These are phyloP conservation scores for Phytopythium chamaehyphon DNA, from an alignment of 352 stramenopile genomes.

Conservation along the genomic window DNA sequence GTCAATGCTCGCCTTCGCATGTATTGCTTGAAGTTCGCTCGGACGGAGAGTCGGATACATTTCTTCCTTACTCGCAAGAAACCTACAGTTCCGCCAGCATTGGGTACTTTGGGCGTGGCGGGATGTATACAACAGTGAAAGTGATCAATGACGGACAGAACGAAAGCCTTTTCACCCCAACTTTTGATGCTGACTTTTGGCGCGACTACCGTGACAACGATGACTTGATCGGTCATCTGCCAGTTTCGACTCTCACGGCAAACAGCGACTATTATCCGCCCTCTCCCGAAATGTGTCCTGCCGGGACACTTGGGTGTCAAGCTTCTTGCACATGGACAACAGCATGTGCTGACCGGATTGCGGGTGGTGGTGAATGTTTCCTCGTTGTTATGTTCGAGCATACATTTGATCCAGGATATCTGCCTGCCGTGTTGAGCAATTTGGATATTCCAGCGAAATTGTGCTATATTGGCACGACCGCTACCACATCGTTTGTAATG, in stretches of 20 bases:
- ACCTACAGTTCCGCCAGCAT: constrained; percentile 28
- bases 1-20: constrained; percentile 24
- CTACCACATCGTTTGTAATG: constrained; percentile 16
- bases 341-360: constrained; percentile 30
- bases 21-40: constrained; percentile 24
- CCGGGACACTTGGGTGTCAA: constrained; percentile 30
- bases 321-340: constrained; percentile 40
- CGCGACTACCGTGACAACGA: constrained; percentile 32
- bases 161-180: constrained; percentile 5
- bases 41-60: constrained; percentile 1
- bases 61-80: constrained; percentile 25
- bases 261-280: constrained; percentile 24
- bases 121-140: constrained; percentile 33
- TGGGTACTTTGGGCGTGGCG: constrained; percentile 32
- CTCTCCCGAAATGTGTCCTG: constrained; percentile 12
- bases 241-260: constrained; percentile 17
- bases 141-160: constrained; percentile 30
- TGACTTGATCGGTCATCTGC: constrained; percentile 20
- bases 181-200: constrained; percentile 47
- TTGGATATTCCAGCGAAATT: constrained; percentile 34
- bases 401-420: constrained; percentile 30
- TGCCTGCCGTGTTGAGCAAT: constrained; percentile 37
- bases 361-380: constrained; percentile 26
- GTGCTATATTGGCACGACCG: constrained; percentile 31
- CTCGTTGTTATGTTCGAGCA: constrained; percentile 37